phyloP scores from a whole-genome alignment of 805 yeast genomes.

The Saturnispora sanitii region DNA sequence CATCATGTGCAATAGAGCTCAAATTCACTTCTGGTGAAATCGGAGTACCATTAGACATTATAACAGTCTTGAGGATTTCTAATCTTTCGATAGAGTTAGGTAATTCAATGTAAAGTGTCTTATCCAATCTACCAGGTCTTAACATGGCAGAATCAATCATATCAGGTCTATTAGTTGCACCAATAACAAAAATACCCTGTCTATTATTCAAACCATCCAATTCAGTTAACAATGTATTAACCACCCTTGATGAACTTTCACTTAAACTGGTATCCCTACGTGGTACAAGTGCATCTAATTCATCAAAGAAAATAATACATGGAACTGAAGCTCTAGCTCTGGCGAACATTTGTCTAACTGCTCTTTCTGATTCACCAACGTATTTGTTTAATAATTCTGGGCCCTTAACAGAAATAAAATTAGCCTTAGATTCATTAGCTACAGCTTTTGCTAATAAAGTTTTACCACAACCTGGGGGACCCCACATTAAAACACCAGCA shows the following conservation, averaged over 20 bases:
- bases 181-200: conserved; percentile 86
- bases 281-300: conserved; percentile 92
- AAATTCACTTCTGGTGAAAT: conserved; percentile 54
- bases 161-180: conserved; percentile 96
- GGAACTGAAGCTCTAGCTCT: conserved; percentile 95
- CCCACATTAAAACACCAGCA: conserved; percentile 96
- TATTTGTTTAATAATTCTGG: conserved; percentile 93
- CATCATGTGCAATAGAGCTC: conserved; percentile 54
- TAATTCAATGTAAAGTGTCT: conserved; percentile 81
- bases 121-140: conserved; percentile 92
- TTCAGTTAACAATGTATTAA: conserved; percentile 88
- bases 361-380: conserved; percentile 91
- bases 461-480: conserved; percentile 99
- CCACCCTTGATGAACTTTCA: conserved; percentile 88
- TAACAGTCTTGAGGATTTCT: conserved; percentile 73
- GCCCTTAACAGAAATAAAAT: conserved; percentile 91
- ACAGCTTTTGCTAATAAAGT: conserved; percentile 94
- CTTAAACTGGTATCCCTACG: conserved; percentile 81
- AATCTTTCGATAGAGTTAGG: conserved; percentile 71
- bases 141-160: conserved; percentile 98
- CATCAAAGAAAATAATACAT: conserved; percentile 89
- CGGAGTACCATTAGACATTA: conserved; percentile 69
- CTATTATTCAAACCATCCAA: conserved; percentile 91
- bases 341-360: conserved; percentile 86
- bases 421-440: conserved; percentile 94